phyloP scores from a whole-genome alignment of 2,329 filamentous ascomycete species.

The Elsinoe fawcettii region DNA sequence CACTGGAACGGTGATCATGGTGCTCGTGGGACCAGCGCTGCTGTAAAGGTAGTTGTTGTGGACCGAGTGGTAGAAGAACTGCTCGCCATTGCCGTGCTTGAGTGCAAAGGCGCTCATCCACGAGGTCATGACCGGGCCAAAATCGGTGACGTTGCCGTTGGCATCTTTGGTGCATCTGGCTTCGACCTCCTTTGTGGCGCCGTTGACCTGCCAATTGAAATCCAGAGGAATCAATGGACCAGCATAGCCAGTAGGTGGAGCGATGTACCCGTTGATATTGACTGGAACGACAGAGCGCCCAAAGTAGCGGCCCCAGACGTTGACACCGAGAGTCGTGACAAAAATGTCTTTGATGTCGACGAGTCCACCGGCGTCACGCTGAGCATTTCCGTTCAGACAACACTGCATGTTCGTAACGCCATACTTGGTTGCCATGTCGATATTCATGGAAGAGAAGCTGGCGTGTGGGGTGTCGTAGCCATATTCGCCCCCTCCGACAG shows the following conservation, averaged over 20 bases:
- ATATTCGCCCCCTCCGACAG: conserved; percentile 46
- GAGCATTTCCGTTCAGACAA: not conserved
- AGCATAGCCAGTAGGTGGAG: not conserved
- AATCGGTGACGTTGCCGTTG: not conserved
- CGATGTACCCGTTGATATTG: not conserved
- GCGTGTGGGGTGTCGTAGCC: conserved; percentile 38
- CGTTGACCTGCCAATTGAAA: not conserved
- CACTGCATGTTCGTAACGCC: not conserved
- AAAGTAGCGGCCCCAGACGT: not conserved
- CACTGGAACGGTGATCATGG: not conserved
- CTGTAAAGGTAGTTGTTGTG: conserved; percentile 1
- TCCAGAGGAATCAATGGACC: conserved; percentile 4
- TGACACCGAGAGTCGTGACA: not conserved
- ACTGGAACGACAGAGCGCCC: not conserved
- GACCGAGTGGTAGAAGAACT: not conserved
- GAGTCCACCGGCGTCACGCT: not conserved
- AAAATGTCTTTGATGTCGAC: not conserved
- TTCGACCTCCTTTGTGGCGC: not conserved
- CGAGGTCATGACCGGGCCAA: not conserved
- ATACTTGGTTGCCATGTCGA: not conserved
- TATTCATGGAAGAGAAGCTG: conserved; percentile 21
- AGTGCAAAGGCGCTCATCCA: not conserved
- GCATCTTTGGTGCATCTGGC: not conserved
- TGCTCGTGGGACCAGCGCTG: not conserved
- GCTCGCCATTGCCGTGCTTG: not conserved